Conservation (phyloP, 2,329 filamentous ascomycete species). For the Apiospora malaysiana region DNA sequence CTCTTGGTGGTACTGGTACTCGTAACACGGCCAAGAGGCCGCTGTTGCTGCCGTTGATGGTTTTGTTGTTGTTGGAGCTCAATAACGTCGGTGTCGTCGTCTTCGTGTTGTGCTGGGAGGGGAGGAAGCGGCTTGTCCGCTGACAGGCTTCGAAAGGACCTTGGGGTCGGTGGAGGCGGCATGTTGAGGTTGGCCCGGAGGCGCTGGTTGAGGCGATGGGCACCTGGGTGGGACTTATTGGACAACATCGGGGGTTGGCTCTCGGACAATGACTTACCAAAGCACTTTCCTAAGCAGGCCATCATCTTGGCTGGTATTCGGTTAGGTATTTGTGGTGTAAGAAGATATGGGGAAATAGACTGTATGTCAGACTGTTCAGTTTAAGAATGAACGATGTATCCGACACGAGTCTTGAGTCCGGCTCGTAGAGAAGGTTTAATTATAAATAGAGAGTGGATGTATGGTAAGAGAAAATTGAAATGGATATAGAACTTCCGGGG, state of each 20-base stretch:
- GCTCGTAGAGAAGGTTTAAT: background rate
- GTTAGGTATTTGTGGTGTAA: background rate
- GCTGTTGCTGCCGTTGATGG: background rate
- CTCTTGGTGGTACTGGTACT: background rate
- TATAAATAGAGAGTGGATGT: background rate
- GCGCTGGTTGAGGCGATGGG: background rate
- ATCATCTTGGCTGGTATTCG: background rate
- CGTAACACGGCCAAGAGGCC: background rate
- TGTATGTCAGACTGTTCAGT: background rate
- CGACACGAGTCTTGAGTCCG: slow-evolving; percentile 4
- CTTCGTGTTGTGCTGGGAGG: background rate
- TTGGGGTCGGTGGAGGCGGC: background rate
- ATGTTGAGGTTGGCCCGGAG: slow-evolving; percentile 18
- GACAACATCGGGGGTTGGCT: background rate
- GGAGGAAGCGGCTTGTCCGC: background rate
- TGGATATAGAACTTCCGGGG: background rate
- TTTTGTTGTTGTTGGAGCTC: background rate
- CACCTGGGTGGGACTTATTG: background rate
- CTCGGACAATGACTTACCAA: background rate
- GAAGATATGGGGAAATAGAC: background rate
- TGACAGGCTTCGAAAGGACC: background rate
- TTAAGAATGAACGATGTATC: background rate
- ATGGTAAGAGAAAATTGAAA: background rate
- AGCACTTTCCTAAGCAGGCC: background rate
- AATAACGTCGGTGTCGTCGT: background rate